These are phyloP conservation scores for Cladophialophora psammophila DNA, from an alignment of 2,329 filamentous ascomycete species.

Conservation along the genomic window DNA sequence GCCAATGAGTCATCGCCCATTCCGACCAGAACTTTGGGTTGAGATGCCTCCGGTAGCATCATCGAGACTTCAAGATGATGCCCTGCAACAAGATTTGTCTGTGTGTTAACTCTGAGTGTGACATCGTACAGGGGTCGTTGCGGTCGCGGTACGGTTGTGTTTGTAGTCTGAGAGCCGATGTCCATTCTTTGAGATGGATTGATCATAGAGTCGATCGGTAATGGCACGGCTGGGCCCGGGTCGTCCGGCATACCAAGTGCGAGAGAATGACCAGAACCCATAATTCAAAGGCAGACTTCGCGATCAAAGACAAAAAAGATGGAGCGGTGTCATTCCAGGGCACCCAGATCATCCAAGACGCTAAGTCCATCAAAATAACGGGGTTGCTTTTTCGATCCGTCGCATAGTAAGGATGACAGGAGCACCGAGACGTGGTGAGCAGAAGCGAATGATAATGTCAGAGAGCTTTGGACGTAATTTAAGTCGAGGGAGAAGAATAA, in stretches of 20 bases:
- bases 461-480: background rate
- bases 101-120: background rate
- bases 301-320: background rate
- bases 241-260: background rate
- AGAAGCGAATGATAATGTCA: background rate
- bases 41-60: background rate
- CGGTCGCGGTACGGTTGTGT: background rate
- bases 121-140: background rate
- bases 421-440: background rate
- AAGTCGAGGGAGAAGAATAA: background rate
- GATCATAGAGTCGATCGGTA: background rate
- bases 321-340: too few species aligned
- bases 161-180: background rate
- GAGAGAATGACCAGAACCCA: conserved; percentile 1
- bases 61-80: background rate
- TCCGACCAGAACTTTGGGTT: background rate
- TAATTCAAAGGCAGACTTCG: conserved; percentile 1
- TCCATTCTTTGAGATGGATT: background rate
- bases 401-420: background rate
- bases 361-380: too few species aligned
- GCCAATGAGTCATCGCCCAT: background rate
- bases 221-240: background rate
- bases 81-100: background rate
- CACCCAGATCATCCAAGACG: too few species aligned
- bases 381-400: too few species aligned